phyloP scores from a whole-genome alignment of 1,284 basidiomycete genomes.

The Malassezia furfur region DNA sequence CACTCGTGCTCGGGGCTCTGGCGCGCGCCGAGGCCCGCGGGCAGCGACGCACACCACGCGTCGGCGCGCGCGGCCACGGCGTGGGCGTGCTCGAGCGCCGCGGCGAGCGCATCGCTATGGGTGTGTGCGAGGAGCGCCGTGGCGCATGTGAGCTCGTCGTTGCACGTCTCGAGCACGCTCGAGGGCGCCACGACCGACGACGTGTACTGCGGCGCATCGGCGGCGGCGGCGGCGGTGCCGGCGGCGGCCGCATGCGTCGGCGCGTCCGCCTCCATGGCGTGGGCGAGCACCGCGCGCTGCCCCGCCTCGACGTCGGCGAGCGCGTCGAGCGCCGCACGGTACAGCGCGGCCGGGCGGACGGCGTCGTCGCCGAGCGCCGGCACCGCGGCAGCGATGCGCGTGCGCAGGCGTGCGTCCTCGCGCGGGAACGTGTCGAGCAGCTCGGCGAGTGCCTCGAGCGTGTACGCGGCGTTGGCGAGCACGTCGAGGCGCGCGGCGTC shows the following conservation, averaged over 20 bases:
- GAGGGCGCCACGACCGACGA: conserved; percentile 11
- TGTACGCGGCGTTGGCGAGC: conserved; percentile 9
- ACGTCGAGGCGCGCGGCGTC: conserved; percentile 10
- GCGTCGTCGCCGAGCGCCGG: not conserved
- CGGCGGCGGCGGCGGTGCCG: not conserved
- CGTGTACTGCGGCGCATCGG: not conserved
- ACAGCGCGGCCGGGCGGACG: not conserved
- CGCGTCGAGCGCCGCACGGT: conserved; percentile 3
- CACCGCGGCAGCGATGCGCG: not conserved
- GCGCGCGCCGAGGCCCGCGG: conserved; percentile 3
- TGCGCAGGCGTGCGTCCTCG: not conserved
- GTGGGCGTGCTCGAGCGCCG: not conserved
- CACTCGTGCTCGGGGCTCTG: conserved; percentile 16
- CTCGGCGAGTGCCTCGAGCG: conserved; percentile 11
- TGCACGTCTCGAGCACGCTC: conserved; percentile 9
- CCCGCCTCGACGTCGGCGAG: conserved; percentile 1
- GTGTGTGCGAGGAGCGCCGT: not conserved
- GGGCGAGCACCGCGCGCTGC: not conserved
- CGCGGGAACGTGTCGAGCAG: not conserved
- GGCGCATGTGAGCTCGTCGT: conserved; percentile 6
- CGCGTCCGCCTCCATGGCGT: not conserved
- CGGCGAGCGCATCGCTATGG: not conserved
- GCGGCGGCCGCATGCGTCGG: not conserved
- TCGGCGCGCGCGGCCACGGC: not conserved
- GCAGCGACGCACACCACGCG: not conserved